Evolutionary conservation across 2,329 filamentous ascomycete species (phyloP), one percentile per base, ranked within the genome.

Genomic region (Endoconidiophora polonica): DNA sequence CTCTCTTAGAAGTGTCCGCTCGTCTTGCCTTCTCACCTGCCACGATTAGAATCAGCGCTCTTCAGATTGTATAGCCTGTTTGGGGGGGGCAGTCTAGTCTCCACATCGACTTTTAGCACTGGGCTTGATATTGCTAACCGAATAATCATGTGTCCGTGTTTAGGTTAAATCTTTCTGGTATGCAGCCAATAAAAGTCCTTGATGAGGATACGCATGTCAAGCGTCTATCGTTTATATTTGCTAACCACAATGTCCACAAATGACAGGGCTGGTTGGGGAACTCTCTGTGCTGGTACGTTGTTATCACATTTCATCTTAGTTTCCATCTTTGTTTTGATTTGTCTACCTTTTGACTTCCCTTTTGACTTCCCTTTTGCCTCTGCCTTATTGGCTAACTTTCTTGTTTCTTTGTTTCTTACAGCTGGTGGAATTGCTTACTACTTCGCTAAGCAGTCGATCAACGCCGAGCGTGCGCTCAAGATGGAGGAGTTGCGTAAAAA

Each of bases 371-470:
- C 10, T 40, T 40, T 3, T 40, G 38, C 7, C 38, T 40, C 4
- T 20, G 38, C 18, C 7, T 14, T 14, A 6, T 16, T 3, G 38
- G 36, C n/a, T 29, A 36, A 33, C 6, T 20, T 18, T 12, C 9
- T 18, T 18, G 16, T 18, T 18, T 18, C 16, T 18, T 18, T 38
- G 38, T 10, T n/a, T 39, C 22, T 36, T 50, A 20, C 44, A 87
- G 86, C 88, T 57, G 91, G 90, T 61, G 91, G 79, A 56, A 85
- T 82, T 55, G 87, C 90, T 60, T 98, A 96, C 72, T 87, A 85
- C 70, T 94, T 95, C 63, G 91, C 91, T 56, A 98, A 98, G 73
- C 76, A 78, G 61, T 81, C 81, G 64, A 94, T 98, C 74, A 94
- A 95, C 63, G 84, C 84, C 58, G 87, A 95, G 66, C 84, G 90